A percentile compares a stretch with the other conserved stretches of the same genome.
Conservation (phyloP, 2,329 filamentous ascomycete species). For the Epichloe festucae region DNA sequence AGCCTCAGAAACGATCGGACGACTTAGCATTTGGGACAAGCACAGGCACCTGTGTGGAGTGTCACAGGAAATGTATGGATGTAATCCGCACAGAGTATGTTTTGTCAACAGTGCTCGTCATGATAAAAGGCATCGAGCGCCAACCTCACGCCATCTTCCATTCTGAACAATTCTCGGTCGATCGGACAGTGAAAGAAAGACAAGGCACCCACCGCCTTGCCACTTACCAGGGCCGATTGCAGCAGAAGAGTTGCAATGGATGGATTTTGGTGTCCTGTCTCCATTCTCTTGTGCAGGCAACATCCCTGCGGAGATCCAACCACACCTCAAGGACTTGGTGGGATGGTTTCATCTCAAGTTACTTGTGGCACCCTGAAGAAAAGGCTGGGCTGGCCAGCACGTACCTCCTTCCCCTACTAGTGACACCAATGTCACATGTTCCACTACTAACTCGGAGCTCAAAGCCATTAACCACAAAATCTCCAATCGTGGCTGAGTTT, state of each 20-base stretch:
- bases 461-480: not conserved
- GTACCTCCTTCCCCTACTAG: not conserved
- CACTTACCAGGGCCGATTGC: not conserved
- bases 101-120: too few species aligned
- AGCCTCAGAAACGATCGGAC: not conserved
- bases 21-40: not conserved
- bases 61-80: too few species aligned
- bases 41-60: too few species aligned
- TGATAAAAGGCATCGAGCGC: too few species aligned
- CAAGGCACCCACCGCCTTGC: not conserved
- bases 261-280: not conserved
- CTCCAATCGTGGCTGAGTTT: not conserved
- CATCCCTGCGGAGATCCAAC: slow-evolving; percentile 8
- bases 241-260: not conserved
- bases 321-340: not conserved
- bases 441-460: not conserved
- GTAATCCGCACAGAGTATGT: too few species aligned
- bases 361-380: not conserved
- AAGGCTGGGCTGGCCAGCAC: not conserved
- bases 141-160: not conserved
- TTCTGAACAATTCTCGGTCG: not conserved
- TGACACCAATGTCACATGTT: not conserved
- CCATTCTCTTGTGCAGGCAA: not conserved
- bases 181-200: not conserved
- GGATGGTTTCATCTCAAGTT: slow-evolving; percentile 9